Evolutionary conservation across 805 yeast genomes (phyloP), one percentile per base, ranked within the genome.

Genomic region (Candida pseudoglaebosa): DNA sequence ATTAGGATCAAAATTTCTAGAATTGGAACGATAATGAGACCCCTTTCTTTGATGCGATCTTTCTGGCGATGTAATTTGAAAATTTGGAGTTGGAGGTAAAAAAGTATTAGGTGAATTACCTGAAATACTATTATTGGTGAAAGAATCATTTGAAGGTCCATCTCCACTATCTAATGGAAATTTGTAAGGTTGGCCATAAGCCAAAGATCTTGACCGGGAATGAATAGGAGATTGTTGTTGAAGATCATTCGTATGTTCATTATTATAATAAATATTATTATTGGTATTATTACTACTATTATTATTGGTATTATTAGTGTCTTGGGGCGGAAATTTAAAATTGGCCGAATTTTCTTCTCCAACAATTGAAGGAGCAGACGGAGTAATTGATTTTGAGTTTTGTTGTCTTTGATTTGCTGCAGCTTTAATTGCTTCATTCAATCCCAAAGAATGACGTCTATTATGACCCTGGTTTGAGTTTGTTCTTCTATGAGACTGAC

Each of bases 341-440:
- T 9, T 7, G n/a, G 35, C 21, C 12, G 37, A 21, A 19, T 36
- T 36, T 33, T 34, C 37, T 19, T 66, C 63, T 70, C 71, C 13
- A 86, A 87, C 51, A 79, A 81, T 45, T 78, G 47, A 37, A 4
- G 57, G 48, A 4, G 59, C 51, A 7, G 61, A 42, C 24, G 67
- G 65, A 37, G 60, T 55, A 36, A 62, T 56, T 2, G 70, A 51
- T 17, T 59, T 53, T 47, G 63, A 50, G 46, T 68, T 68, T 26
- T 57, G 55, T 43, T 64, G 69, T 59, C 89, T 75, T 57, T 87
- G 93, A 48, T 81, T 82, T 4, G 96, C 96, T n/a, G 99, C 99
- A 5, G 97, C 97, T 49, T 82, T 82, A 52, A 86, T 89, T 9
- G 98, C 98, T 62, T 91, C 99, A 38, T 81, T 81, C 41, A 91